Evolutionary conservation across 495 filamentous ascomycete genomes (phyloP).

Genomic region (Penicillium ochrochloron): DNA sequence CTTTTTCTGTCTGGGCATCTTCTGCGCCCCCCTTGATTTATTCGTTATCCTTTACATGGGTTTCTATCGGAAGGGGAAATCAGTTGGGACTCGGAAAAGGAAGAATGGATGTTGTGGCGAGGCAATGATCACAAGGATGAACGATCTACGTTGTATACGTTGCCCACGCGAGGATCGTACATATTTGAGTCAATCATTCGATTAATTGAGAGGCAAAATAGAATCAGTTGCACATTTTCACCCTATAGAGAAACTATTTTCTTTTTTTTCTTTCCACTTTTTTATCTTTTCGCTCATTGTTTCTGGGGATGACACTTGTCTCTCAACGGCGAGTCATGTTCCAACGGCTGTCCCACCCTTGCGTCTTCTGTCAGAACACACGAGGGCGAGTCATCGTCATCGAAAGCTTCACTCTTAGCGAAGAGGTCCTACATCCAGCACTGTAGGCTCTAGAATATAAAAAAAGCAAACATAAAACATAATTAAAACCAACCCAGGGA

Average conservation of each 20-base stretch:
- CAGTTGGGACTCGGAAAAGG: not conserved
- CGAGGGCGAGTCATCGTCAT: conserved; percentile 14
- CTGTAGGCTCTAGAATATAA: not conserved
- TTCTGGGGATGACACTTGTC: conserved; percentile 31
- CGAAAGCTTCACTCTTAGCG: conserved; percentile 1
- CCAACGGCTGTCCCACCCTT: conserved; percentile 29
- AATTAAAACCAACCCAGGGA: conserved; percentile 1
- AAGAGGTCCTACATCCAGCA: not conserved
- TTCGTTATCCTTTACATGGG: not conserved
- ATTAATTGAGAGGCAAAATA: too few species aligned
- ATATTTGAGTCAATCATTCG: not conserved
- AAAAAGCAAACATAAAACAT: conserved; percentile 9
- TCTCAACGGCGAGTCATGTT: conserved; percentile 33
- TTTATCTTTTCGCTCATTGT: not conserved
- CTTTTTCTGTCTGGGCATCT: not conserved
- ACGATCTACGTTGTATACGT: not conserved
- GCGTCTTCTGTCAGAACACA: conserved; percentile 13
- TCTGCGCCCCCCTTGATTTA: conserved; percentile 10
- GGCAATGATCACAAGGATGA: not conserved
- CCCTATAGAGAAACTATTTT: not conserved
- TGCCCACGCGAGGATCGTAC: not conserved
- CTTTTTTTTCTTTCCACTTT: not conserved
- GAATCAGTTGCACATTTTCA: too few species aligned
- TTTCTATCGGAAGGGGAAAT: not conserved
- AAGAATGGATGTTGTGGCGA: not conserved